Evolutionary conservation across 2,329 filamentous ascomycete genomes (phyloP).

Genomic region (Cercospora beticola): DNA sequence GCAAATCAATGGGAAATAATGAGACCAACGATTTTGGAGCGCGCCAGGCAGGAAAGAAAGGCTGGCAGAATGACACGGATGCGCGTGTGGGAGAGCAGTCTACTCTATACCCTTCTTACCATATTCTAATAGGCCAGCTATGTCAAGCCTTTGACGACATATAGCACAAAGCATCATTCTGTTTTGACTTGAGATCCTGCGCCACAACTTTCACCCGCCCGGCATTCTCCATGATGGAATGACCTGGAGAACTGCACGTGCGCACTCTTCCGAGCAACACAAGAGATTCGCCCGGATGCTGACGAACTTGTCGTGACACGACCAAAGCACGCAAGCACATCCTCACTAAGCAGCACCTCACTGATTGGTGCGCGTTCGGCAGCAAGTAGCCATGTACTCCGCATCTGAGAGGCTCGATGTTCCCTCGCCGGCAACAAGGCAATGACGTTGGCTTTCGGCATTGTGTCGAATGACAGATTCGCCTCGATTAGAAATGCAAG

Average conservation of each 20-base stretch:
- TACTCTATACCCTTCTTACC: conserved; percentile 11
- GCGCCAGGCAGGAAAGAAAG: not conserved
- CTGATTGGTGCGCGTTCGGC: conserved; percentile 15
- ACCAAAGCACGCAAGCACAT: conserved; percentile 15
- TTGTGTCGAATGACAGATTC: conserved; percentile 10
- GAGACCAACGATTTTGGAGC: not conserved
- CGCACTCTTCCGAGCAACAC: not conserved
- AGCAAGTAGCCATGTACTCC: conserved; percentile 2
- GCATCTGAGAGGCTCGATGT: not conserved
- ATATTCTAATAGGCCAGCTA: conserved; percentile 11
- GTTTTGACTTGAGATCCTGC: not conserved
- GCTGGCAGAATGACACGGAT: not conserved
- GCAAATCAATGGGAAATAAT: not conserved
- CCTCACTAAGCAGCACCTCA: conserved; percentile 12
- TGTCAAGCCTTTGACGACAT: conserved; percentile 9
- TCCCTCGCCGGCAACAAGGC: conserved; percentile 12
- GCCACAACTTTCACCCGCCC: not conserved
- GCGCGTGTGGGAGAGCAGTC: not conserved
- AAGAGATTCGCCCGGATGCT: not conserved
- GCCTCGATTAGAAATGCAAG: conserved; percentile 18
- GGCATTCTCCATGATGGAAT: not conserved
- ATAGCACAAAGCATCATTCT: not conserved
- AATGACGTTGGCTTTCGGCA: conserved; percentile 13
- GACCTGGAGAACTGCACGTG: not conserved
- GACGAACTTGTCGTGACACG: not conserved